Percentiles rank a stretch among this genome's conserved stretches.
Evolutionary conservation across 2,329 filamentous ascomycete genomes (phyloP).

Genomic region (Blastomyces silverae): DNA sequence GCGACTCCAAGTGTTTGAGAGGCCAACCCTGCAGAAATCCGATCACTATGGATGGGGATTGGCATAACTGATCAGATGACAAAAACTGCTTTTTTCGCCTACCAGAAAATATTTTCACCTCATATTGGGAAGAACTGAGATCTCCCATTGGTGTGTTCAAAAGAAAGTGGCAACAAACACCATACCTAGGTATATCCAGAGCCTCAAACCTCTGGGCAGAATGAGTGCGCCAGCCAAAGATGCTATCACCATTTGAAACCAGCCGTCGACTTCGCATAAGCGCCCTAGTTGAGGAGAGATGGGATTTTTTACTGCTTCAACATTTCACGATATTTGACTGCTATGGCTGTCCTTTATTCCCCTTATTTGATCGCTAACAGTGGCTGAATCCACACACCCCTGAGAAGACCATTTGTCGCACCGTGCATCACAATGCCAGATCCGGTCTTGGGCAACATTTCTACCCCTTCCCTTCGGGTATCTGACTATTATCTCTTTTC

Average conservation of each 20-base stretch:
- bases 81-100: background rate
- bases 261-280: background rate
- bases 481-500: background rate
- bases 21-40: background rate
- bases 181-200: background rate
- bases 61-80: background rate
- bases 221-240: background rate
- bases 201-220: background rate
- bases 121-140: background rate
- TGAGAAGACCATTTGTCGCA: background rate
- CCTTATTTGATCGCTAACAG: background rate
- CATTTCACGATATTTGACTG: background rate
- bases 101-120: background rate
- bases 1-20: background rate
- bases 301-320: background rate
- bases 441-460: background rate
- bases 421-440: background rate
- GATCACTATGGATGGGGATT: background rate
- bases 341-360: background rate
- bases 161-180: background rate
- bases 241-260: background rate
- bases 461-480: background rate
- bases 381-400: background rate
- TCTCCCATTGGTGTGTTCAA: background rate
- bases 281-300: background rate